Evolutionary conservation across 2,329 filamentous ascomycete genomes (phyloP).

Genomic region (Alternaria viburni): DNA sequence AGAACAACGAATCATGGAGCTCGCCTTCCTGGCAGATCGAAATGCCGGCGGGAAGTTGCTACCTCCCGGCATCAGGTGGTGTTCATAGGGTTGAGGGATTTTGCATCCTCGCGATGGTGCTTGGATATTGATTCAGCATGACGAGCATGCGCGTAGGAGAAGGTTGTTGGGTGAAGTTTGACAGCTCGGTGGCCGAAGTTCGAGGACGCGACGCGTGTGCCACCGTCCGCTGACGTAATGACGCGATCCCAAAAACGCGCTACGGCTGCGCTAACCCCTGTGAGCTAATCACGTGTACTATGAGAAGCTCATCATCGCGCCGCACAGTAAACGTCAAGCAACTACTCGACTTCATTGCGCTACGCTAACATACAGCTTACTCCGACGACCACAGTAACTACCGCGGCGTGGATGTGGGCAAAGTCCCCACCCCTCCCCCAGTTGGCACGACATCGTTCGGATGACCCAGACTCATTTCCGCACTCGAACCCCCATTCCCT

Average conservation of each 20-base stretch:
- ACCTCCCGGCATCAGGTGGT: too few species aligned
- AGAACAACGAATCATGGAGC: not conserved
- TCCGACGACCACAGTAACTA: too few species aligned
- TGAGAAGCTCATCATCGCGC: too few species aligned
- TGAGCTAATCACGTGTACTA: not conserved
- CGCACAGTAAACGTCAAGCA: too few species aligned
- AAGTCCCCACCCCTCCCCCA: too few species aligned
- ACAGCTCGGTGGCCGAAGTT: not conserved
- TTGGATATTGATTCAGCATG: not conserved
- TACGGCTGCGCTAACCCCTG: not conserved
- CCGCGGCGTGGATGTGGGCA: too few species aligned
- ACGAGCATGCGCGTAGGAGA: not conserved
- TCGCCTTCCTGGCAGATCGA: too few species aligned
- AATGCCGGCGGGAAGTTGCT: too few species aligned
- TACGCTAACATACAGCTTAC: too few species aligned
- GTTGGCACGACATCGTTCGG: not conserved
- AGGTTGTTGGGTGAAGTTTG: not conserved
- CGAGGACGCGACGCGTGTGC: not conserved
- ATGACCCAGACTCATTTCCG: not conserved
- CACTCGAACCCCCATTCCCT: not conserved
- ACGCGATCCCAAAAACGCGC: not conserved
- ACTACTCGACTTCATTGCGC: too few species aligned
- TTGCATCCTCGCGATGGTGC: too few species aligned
- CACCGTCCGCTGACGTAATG: not conserved
- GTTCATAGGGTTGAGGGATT: too few species aligned